Conservation (phyloP, 768 basidiomycete species). For the Pseudohyphozyma bogoriensis region DNA sequence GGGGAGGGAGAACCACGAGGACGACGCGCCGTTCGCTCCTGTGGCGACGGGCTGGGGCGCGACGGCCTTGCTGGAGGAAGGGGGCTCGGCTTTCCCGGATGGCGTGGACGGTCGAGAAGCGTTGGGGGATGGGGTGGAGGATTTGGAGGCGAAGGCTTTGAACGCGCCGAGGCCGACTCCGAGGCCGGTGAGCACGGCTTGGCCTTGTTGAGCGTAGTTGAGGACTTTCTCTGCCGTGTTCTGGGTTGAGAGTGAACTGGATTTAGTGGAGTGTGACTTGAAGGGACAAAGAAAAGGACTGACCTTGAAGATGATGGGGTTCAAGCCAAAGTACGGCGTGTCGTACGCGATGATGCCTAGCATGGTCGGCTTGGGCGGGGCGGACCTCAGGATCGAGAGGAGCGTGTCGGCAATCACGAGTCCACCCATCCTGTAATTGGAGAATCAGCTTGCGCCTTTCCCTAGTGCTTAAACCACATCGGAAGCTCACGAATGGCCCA, state of each 20-base stretch:
- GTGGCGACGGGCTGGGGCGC: background rate
- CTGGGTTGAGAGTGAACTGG: background rate
- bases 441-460: background rate
- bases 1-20: conserved; percentile 12
- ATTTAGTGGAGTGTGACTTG: background rate
- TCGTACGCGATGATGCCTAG: conserved; percentile 26
- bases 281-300: background rate
- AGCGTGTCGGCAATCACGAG: conserved; percentile 25
- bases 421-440: conserved; percentile 20
- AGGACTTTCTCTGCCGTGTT: conserved; percentile 21
- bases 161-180: conserved; percentile 18
- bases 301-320: conserved; percentile 22
- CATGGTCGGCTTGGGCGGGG: conserved; percentile 7
- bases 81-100: background rate
- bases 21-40: background rate
- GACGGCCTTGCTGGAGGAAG: background rate
- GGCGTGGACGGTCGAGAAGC: background rate
- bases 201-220: conserved; percentile 13
- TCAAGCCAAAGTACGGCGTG: conserved; percentile 22
- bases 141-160: conserved; percentile 11
- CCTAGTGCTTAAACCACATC: background rate
- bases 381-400: conserved; percentile 10
- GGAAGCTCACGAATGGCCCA: conserved; percentile 24
- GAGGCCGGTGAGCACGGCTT: conserved; percentile 15
- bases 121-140: conserved; percentile 1